Evolutionary conservation across 768 basidiomycete genomes (phyloP).

Genomic region (Xerocomus brunneocitrinus): DNA sequence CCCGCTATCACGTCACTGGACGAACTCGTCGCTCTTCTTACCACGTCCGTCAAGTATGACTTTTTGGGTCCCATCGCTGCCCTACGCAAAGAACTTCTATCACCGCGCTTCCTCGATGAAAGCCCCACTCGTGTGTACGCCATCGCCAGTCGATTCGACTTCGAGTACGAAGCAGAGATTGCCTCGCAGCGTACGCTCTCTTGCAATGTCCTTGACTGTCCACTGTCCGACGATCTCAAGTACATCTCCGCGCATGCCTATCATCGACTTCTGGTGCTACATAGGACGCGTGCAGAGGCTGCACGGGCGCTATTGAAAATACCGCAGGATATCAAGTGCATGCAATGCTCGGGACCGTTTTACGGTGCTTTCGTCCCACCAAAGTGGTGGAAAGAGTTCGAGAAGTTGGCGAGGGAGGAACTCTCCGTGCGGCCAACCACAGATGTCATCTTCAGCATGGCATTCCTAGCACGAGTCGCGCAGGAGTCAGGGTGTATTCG

Average conservation of each 20-base stretch:
- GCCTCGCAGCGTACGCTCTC: constrained; percentile 58
- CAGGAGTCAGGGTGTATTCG: constrained; percentile 50
- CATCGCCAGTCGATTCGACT: constrained; percentile 60
- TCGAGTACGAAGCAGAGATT: constrained; percentile 57
- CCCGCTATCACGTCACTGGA: constrained; percentile 51
- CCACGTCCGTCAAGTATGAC: constrained; percentile 63
- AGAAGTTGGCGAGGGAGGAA: constrained; percentile 53
- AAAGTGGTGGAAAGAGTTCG: constrained; percentile 67
- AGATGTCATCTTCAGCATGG: constrained; percentile 54
- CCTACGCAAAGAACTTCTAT: constrained; percentile 51
- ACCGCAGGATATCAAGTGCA: constrained; percentile 54
- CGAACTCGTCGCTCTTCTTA: constrained; percentile 47
- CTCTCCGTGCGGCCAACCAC: constrained; percentile 52
- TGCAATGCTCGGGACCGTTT: constrained; percentile 57
- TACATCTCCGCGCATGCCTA: constrained; percentile 67
- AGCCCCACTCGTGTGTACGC: constrained; percentile 64
- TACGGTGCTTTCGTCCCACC: constrained; percentile 48
- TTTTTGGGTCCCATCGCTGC: constrained; percentile 41
- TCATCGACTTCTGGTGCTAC: constrained; percentile 58
- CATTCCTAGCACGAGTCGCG: constrained; percentile 52
- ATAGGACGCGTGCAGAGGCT: constrained; percentile 47
- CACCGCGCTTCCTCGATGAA: constrained; percentile 42
- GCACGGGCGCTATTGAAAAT: constrained; percentile 45
- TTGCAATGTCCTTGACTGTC: constrained; percentile 50
- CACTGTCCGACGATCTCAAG: constrained; percentile 57